phyloP scores from a whole-genome alignment of 352 stramenopile species.

The Globisporangium cederbergense region DNA sequence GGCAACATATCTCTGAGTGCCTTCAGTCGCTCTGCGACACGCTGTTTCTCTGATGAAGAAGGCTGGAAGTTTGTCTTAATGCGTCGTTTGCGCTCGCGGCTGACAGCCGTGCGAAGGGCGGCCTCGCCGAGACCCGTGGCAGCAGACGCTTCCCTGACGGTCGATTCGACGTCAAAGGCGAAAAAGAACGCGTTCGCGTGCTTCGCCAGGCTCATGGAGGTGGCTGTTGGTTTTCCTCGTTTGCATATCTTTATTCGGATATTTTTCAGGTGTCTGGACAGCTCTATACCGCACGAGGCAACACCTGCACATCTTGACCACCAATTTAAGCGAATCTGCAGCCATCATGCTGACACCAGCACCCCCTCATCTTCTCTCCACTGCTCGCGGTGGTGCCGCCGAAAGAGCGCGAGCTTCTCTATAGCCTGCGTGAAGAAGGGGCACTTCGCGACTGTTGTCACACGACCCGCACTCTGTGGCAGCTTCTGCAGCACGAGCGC shows the following conservation, averaged over 20 bases:
- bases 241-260: not conserved
- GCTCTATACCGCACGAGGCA: not conserved
- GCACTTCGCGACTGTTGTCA: slow-evolving; percentile 14
- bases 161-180: not conserved
- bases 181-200: not conserved
- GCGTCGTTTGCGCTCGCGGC: not conserved
- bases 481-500: slow-evolving; percentile 66
- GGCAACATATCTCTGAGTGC: not conserved
- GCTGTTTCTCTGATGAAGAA: not conserved
- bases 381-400: slow-evolving; percentile 43
- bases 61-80: not conserved
- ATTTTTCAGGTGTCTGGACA: not conserved
- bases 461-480: not conserved
- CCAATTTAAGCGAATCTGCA: not conserved
- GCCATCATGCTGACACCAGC: too few relatives aligned
- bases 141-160: not conserved
- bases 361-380: not conserved
- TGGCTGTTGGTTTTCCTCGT: not conserved
- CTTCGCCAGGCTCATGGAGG: not conserved
- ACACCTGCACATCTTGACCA: not conserved
- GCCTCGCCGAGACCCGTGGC: not conserved
- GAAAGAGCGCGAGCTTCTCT: slow-evolving; percentile 44
- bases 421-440: slow-evolving; percentile 43
- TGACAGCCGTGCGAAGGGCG: not conserved
- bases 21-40: not conserved